A percentile compares a stretch with the other conserved stretches of the same genome.
These are phyloP conservation scores for Solanum hybrid DNA, from an alignment of 305 asterid species.

Conservation along the genomic window DNA sequence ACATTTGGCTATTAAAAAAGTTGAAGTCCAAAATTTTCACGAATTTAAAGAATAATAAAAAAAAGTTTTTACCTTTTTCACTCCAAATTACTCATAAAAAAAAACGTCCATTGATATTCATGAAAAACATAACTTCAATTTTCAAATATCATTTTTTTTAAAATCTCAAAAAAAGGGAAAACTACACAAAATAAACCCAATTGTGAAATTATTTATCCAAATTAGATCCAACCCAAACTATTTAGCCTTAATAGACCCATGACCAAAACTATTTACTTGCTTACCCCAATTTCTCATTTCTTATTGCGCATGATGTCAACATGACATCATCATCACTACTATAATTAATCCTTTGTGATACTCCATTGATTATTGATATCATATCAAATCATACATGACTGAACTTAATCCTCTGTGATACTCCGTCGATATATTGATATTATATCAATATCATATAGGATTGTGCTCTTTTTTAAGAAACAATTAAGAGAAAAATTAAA, in stretches of 20 bases:
- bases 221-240: background rate
- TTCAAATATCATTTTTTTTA: too few species aligned
- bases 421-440: background rate
- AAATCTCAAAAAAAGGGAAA: too few species aligned
- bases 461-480: background rate
- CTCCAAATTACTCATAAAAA: background rate
- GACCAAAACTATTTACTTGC: background rate
- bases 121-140: too few species aligned
- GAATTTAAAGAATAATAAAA: too few species aligned
- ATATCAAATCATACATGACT: too few species aligned
- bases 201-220: background rate
- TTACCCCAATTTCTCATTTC: background rate
- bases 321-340: too few species aligned
- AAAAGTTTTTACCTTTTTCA: too few species aligned
- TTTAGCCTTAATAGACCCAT: background rate
- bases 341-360: background rate
- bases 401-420: background rate
- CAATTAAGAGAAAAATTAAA: background rate
- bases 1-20: too few species aligned
- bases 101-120: background rate
- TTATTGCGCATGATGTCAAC: background rate
- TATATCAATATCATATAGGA: too few species aligned
- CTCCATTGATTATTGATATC: background rate
- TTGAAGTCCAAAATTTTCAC: background rate
- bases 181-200: background rate